Percentiles rank a stretch among this genome's conserved stretches.
Evolutionary conservation across 495 filamentous ascomycete genomes (phyloP).

Genomic region (Bacidia rubella): DNA sequence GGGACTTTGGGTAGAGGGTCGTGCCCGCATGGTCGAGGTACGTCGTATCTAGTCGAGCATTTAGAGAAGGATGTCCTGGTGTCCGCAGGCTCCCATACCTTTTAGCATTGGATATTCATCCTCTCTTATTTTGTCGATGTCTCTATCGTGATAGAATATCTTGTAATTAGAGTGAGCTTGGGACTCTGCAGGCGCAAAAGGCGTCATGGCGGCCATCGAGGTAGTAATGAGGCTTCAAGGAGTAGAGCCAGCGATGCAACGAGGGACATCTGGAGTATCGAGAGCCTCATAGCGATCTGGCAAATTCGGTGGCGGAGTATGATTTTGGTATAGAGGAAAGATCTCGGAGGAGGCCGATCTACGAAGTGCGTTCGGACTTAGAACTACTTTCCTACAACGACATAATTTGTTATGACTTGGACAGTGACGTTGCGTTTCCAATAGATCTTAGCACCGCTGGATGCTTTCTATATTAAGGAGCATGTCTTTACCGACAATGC

Average conservation of each 20-base stretch:
- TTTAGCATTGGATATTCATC: slow-evolving; percentile 75
- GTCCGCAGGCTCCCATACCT: slow-evolving; percentile 33
- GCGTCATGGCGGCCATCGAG: not conserved
- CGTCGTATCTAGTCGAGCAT: slow-evolving; percentile 43
- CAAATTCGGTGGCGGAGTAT: too few species aligned
- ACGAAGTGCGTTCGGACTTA: too few species aligned
- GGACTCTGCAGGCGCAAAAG: not conserved
- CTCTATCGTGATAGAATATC: slow-evolving; percentile 51
- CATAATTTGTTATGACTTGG: too few species aligned
- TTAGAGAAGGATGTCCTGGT: slow-evolving; percentile 11
- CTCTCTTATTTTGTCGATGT: slow-evolving; percentile 54
- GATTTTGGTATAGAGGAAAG: too few species aligned
- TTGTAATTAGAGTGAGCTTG: not conserved
- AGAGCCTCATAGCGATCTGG: not conserved
- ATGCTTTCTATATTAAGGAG: not conserved
- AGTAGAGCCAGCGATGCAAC: not conserved
- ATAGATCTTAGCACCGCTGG: not conserved
- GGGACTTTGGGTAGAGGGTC: slow-evolving; percentile 65
- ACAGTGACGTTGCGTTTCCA: not conserved
- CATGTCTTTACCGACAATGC: slow-evolving; percentile 1
- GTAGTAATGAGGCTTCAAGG: not conserved
- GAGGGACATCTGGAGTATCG: not conserved
- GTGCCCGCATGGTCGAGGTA: slow-evolving; percentile 94
- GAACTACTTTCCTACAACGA: too few species aligned
- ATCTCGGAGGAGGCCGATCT: slow-evolving; percentile 11